A percentile compares a stretch with the other conserved stretches of the same genome.
These are phyloP conservation scores for Hsuehochloa calcarea DNA, from an alignment of 176 grass and related monocot species.

Conservation along the genomic window DNA sequence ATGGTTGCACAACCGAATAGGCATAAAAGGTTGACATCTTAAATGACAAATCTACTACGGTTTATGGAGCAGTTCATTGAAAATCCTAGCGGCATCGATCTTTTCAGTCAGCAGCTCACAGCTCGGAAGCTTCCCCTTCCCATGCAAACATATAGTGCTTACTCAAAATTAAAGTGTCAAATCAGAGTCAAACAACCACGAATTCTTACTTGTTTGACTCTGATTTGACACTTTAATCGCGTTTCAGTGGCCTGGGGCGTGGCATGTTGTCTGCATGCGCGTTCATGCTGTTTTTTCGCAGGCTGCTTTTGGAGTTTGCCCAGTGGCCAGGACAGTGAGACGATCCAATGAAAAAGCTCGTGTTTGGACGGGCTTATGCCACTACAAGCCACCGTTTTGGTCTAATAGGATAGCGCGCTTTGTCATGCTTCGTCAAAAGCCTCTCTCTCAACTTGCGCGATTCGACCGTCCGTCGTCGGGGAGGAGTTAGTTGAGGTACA, in stretches of 20 bases:
- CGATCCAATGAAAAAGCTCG: not conserved
- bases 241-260: not conserved
- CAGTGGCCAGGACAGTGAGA: not conserved
- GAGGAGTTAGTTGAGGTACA: not conserved
- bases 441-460: not conserved
- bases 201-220: not conserved
- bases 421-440: not conserved
- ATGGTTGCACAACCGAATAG: not conserved
- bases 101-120: not conserved
- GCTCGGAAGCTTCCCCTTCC: conserved; percentile 8
- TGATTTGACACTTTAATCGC: too few relatives aligned
- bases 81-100: not conserved
- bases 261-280: not conserved
- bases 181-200: not conserved
- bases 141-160: too few relatives aligned
- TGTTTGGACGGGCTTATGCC: not conserved
- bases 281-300: not conserved
- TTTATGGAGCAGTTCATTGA: not conserved
- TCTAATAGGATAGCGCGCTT: not conserved
- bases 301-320: not conserved
- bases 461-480: not conserved
- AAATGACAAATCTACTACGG: not conserved
- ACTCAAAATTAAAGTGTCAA: not conserved
- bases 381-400: not conserved
- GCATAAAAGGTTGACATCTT: not conserved